These are phyloP conservation scores for Eimeria acervulina DNA, from an alignment of 169 alveolate genomes.

Conservation along the genomic window DNA sequence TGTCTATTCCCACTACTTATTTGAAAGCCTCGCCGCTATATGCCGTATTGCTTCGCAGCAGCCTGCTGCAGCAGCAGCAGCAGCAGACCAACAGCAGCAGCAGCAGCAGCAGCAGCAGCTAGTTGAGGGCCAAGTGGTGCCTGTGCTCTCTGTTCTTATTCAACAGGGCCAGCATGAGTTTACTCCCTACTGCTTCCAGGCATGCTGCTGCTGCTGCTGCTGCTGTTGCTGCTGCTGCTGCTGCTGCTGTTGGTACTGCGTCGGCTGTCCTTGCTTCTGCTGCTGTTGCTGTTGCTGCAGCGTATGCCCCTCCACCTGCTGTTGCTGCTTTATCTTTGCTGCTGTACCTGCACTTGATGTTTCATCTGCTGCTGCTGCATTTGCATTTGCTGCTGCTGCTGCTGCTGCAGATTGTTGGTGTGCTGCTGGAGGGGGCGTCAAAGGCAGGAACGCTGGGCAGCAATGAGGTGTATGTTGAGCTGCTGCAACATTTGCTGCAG, in stretches of 20 bases:
- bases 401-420: too few species aligned
- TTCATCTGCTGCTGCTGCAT: neutral
- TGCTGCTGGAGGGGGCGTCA: too few species aligned
- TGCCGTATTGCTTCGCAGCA: neutral
- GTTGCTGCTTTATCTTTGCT: too few species aligned
- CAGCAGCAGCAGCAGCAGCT: conserved; percentile 46
- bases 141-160: conserved; percentile 72
- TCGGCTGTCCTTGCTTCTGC: neutral
- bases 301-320: too few species aligned
- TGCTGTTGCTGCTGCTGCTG: neutral
- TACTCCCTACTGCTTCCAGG: conserved; percentile 77
- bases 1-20: conserved; percentile 58
- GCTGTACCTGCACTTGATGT: too few species aligned
- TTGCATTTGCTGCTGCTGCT: neutral
- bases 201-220: too few species aligned
- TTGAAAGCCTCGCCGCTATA: conserved; percentile 68
- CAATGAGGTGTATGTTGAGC: too few species aligned
- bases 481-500: too few species aligned
- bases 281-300: too few species aligned
- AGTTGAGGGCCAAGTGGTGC: conserved; percentile 63
- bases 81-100: conserved; percentile 27
- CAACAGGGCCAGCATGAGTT: conserved; percentile 71
- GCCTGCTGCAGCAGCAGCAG: neutral
- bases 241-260: neutral
- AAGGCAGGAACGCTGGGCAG: too few species aligned